These are phyloP conservation scores for Leptosphaerulina australis DNA, from an alignment of 2,329 filamentous ascomycete species.

Conservation along the genomic window DNA sequence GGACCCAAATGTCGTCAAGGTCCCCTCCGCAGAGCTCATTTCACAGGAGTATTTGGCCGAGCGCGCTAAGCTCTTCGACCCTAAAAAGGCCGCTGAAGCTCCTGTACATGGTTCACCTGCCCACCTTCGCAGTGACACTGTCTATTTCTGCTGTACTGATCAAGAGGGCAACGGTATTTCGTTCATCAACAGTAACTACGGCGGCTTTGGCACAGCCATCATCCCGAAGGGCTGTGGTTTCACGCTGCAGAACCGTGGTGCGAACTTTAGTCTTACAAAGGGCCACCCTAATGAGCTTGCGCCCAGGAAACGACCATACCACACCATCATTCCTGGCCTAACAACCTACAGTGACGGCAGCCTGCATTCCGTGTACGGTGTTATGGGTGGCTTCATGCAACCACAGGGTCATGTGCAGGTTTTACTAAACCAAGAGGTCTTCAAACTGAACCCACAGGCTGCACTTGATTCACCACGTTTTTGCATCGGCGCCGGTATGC, in stretches of 20 bases:
- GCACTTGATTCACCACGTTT: constrained; percentile 91
- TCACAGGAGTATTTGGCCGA: constrained; percentile 75
- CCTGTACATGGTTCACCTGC: constrained; percentile 75
- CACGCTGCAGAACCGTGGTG: constrained; percentile 90
- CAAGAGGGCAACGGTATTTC: constrained; percentile 84
- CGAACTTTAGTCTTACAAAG: constrained; percentile 76
- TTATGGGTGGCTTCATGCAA: constrained; percentile 99
- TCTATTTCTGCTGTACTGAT: constrained; percentile 90
- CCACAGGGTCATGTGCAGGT: constrained; percentile 96
- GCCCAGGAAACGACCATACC: constrained; percentile 87
- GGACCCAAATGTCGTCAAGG: constrained; percentile 74
- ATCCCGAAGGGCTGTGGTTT: constrained; percentile 88
- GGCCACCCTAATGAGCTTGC: constrained; percentile 80
- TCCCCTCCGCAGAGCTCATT: constrained; percentile 74
- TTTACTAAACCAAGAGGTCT: constrained; percentile 84
- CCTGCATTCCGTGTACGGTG: constrained; percentile 86
- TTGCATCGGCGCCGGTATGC: constrained; percentile 79
- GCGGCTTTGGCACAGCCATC: constrained; percentile 84
- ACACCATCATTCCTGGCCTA: constrained; percentile 95
- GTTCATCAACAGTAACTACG: constrained; percentile 97
- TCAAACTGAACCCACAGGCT: constrained; percentile 80
- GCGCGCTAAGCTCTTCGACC: constrained; percentile 67
- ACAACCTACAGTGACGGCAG: constrained; percentile 79
- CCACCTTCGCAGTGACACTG: constrained; percentile 85
- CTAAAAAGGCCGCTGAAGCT: constrained; percentile 58